Evolutionary conservation across 768 basidiomycete genomes (phyloP).

Genomic region (Rhodotorula babjevae): DNA sequence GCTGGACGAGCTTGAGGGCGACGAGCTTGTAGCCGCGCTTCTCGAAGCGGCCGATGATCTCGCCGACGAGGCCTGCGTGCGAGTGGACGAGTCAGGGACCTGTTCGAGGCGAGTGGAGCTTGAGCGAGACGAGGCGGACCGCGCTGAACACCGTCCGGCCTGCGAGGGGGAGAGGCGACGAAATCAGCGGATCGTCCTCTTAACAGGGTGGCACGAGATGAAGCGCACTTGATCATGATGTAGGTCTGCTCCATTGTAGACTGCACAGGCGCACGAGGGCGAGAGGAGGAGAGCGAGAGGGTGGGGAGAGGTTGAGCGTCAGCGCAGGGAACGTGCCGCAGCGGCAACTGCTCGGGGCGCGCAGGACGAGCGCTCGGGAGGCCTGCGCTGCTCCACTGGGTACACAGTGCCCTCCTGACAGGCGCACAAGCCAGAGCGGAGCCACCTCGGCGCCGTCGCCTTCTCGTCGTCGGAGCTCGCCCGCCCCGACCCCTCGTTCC

Average conservation of each 20-base stretch:
- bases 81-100: background rate
- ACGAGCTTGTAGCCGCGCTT: slow-evolving; percentile 95
- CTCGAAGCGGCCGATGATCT: slow-evolving; percentile 95
- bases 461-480: no score
- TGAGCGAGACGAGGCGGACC: slow-evolving; percentile 41
- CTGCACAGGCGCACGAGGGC: background rate
- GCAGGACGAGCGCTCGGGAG: no score
- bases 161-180: slow-evolving; percentile 27
- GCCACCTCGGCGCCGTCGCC: no score
- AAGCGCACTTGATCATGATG: slow-evolving; percentile 98
- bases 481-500: no score
- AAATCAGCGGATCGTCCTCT: background rate
- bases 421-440: no score
- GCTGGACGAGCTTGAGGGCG: slow-evolving; percentile 83
- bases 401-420: no score
- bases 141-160: slow-evolving; percentile 99
- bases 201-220: slow-evolving; percentile 6
- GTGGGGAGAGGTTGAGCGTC: background rate
- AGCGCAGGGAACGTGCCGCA: background rate
- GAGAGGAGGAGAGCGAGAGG: background rate
- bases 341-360: no score
- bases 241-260: slow-evolving; percentile 55
- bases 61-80: slow-evolving; percentile 65
- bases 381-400: no score
- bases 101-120: no score